These are phyloP conservation scores for Venturia oleaginea DNA, from an alignment of 2,329 filamentous ascomycete species.

Conservation along the genomic window DNA sequence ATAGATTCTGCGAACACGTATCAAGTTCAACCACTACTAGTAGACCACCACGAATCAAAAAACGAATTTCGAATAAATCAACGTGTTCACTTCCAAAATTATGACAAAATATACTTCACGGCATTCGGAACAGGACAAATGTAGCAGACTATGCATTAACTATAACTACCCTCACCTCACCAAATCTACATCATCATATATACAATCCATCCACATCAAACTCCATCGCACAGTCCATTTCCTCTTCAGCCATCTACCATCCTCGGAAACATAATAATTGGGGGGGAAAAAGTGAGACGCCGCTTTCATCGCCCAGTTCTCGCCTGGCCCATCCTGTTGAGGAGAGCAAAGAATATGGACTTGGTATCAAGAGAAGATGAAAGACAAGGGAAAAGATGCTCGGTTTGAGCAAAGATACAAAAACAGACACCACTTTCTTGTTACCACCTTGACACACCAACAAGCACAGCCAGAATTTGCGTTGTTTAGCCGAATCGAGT, in stretches of 20 bases:
- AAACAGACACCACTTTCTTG: not conserved
- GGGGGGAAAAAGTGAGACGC: not conserved
- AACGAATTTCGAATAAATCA: too few species aligned
- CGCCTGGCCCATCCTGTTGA: not conserved
- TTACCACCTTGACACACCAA: too few species aligned
- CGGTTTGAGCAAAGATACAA: not conserved
- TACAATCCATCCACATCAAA: not conserved
- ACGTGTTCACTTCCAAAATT: too few species aligned
- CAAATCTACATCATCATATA: not conserved
- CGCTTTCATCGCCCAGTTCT: not conserved
- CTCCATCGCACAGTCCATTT: not conserved
- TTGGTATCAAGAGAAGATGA: conserved; percentile 5
- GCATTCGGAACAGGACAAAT: not conserved
- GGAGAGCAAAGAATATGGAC: not conserved
- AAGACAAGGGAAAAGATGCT: not conserved
- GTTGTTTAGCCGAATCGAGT: not conserved
- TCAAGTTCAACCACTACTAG: too few species aligned
- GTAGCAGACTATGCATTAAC: not conserved
- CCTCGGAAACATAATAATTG: not conserved
- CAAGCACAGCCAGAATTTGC: not conserved
- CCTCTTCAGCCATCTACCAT: not conserved
- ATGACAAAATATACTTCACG: too few species aligned
- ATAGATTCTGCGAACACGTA: not conserved
- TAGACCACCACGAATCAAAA: too few species aligned
- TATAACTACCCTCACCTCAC: not conserved